These are phyloP conservation scores for Camellia oleifera DNA, from an alignment of 179 eudicot species.

Conservation along the genomic window DNA sequence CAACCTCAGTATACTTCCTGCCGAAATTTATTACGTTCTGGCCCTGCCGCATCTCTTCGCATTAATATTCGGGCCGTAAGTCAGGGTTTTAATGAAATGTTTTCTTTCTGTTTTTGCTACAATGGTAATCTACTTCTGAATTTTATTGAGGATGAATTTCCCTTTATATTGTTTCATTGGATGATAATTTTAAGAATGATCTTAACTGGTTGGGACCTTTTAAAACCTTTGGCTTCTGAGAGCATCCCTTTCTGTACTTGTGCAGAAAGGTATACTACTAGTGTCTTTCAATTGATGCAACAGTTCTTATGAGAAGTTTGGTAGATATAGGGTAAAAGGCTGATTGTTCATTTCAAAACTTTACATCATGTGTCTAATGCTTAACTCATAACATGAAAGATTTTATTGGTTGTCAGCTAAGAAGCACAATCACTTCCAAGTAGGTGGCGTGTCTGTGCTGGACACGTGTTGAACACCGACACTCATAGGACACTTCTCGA, in stretches of 20 bases:
- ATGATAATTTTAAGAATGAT: not conserved
- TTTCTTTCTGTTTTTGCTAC: not conserved
- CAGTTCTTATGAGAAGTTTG: not conserved
- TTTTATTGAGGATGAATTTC: not conserved
- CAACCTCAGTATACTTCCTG: slow-evolving; percentile 73
- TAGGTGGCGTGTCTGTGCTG: no score
- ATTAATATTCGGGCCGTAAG: slow-evolving; percentile 90
- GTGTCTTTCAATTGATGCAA: not conserved
- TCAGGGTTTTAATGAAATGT: slow-evolving; percentile 3
- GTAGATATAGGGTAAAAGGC: not conserved
- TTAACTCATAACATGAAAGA: not conserved
- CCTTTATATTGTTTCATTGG: not conserved
- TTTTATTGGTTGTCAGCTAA: not conserved
- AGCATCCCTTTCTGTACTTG: not conserved
- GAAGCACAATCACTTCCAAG: no score
- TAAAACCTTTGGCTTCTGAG: not conserved
- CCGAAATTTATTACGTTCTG: slow-evolving; percentile 73
- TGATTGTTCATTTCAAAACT: not conserved
- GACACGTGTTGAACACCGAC: no score
- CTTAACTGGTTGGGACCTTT: not conserved
- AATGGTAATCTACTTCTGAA: not conserved
- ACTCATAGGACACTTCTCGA: no score
- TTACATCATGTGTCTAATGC: not conserved
- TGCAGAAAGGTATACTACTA: not conserved
- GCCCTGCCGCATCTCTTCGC: slow-evolving; percentile 96